A percentile compares a stretch with the other conserved stretches of the same genome.
These are phyloP conservation scores for Umbelopsis sp. DNA, from an alignment of 371 early-diverging fungal species.

Conservation along the genomic window DNA sequence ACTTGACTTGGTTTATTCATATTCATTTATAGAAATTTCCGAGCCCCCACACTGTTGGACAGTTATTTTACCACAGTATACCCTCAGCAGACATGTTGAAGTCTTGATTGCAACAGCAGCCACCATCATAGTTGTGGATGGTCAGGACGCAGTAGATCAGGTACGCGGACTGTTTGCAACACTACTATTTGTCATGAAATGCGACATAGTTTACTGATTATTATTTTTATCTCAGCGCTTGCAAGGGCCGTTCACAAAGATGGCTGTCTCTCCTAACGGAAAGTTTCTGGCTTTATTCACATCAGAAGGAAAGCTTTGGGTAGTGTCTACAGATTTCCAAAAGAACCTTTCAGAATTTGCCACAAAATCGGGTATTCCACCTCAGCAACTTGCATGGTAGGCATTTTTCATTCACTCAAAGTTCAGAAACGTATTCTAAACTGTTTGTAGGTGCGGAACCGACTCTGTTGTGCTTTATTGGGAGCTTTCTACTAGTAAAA, in stretches of 20 bases:
- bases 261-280: constrained; percentile 92
- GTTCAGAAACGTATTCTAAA: neutral
- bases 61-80: constrained; percentile 86
- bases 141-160: constrained; percentile 83
- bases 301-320: constrained; percentile 82
- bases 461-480: constrained; percentile 91
- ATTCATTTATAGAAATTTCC: constrained; percentile 49
- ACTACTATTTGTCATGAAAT: neutral
- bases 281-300: constrained; percentile 89
- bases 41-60: constrained; percentile 86
- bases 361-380: constrained; percentile 68
- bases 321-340: constrained; percentile 95
- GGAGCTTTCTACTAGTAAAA: constrained; percentile 53
- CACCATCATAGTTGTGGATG: constrained; percentile 85
- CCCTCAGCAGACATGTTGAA: constrained; percentile 88
- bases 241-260: constrained; percentile 89
- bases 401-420: constrained; percentile 6
- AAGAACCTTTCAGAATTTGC: constrained; percentile 86
- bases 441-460: constrained; percentile 81
- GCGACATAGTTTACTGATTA: too few species aligned
- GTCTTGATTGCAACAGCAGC: constrained; percentile 79
- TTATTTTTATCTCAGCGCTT: constrained; percentile 41
- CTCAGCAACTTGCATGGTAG: constrained; percentile 87
- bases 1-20: too few species aligned
- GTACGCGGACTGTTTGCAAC: constrained; percentile 34